Conservation (phyloP, 1,139 yeast species). For the Protomyces inundatus region DNA sequence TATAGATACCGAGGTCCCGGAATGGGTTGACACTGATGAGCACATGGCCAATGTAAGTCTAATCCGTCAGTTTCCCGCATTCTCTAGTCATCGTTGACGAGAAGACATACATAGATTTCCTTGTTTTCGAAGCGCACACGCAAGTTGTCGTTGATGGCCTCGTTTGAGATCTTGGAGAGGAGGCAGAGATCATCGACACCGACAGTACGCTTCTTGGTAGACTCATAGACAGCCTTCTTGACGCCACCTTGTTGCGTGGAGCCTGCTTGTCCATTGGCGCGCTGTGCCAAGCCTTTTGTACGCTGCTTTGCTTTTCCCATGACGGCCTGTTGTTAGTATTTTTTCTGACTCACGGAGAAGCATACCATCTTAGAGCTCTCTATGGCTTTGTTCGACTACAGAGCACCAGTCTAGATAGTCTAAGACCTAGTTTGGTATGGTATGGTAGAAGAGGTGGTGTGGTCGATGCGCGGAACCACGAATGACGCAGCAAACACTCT, state of each 20-base stretch:
- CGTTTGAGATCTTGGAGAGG: conserved; percentile 82
- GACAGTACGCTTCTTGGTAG: conserved; percentile 85
- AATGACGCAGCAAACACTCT: too few species aligned
- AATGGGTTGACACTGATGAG: conserved; percentile 95
- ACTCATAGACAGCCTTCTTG: conserved; percentile 87
- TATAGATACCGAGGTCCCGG: conserved; percentile 90
- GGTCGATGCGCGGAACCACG: background rate
- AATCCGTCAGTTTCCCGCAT: background rate
- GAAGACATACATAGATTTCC: conserved; percentile 69
- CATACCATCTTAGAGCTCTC: background rate
- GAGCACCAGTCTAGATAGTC: too few species aligned
- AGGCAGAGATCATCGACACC: conserved; percentile 94
- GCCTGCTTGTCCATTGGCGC: background rate
- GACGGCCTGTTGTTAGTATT: background rate
- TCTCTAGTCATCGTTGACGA: background rate
- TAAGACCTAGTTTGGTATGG: background rate
- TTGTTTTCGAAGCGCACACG: conserved; percentile 84
- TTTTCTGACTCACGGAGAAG: too few species aligned
- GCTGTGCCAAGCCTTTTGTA: conserved; percentile 19
- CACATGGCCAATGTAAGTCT: conserved; percentile 37
- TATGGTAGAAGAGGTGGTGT: background rate
- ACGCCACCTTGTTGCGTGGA: conserved; percentile 36
- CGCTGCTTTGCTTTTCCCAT: conserved; percentile 23
- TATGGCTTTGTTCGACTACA: background rate
- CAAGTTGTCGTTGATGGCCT: conserved; percentile 85